Evolutionary conservation across 2,329 filamentous ascomycete species (phyloP).

Genomic region (Fusarium hostae): DNA sequence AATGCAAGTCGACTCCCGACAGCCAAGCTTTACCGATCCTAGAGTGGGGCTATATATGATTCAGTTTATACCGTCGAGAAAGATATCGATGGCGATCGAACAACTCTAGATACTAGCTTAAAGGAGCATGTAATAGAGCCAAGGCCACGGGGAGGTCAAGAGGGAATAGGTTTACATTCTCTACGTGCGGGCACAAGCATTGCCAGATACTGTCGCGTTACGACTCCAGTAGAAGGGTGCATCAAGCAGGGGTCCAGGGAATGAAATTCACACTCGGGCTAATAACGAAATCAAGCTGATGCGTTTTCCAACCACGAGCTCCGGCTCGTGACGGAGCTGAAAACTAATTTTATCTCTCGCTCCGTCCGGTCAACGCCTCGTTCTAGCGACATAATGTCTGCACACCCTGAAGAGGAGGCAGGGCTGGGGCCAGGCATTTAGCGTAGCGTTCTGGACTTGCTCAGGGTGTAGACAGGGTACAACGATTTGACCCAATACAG

Average conservation of each 20-base stretch:
- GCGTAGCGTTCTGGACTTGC: not conserved
- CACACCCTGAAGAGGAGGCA: no score
- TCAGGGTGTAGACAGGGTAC: not conserved
- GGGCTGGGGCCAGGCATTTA: no score
- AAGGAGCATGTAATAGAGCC: not conserved
- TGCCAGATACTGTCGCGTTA: not conserved
- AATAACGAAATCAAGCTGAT: not conserved
- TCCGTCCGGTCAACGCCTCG: no score
- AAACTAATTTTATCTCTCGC: not conserved
- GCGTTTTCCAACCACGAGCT: not conserved
- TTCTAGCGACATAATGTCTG: not conserved
- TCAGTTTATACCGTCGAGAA: not conserved
- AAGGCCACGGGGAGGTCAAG: not conserved
- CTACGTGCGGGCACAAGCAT: not conserved
- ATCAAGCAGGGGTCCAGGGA: not conserved
- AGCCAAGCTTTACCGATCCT: not conserved
- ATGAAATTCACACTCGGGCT: not conserved
- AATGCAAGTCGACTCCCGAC: not conserved
- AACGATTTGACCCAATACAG: not conserved
- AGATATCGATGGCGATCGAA: not conserved
- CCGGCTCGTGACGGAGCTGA: not conserved
- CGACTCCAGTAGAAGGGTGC: not conserved
- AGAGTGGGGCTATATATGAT: not conserved
- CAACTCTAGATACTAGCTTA: not conserved
- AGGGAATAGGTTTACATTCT: not conserved